A percentile compares a stretch with the other conserved stretches of the same genome.
Conservation (phyloP, 495 filamentous ascomycete species). For the Hypoxylon perforatum region DNA sequence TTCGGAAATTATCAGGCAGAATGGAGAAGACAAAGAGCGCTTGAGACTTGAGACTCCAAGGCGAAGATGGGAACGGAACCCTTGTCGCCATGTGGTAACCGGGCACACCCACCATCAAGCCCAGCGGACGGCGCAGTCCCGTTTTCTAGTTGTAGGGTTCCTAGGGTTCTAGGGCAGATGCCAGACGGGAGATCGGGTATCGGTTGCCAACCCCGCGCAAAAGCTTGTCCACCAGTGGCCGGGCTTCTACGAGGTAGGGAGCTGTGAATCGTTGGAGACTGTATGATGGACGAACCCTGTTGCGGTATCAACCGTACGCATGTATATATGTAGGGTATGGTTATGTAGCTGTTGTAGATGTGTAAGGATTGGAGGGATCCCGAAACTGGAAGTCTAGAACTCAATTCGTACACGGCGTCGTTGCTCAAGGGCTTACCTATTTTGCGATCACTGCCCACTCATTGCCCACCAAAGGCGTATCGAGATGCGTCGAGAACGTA, state of each 20-base stretch:
- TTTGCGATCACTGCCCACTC: constrained; percentile 34
- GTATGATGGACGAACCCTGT: not conserved
- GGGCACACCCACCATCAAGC: constrained; percentile 25
- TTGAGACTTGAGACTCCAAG: not conserved
- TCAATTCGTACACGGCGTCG: constrained; percentile 13
- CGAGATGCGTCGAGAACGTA: not conserved
- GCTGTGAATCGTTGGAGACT: constrained; percentile 19
- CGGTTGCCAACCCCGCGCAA: constrained; percentile 32
- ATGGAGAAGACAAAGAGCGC: constrained; percentile 19
- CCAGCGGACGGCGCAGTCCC: constrained; percentile 42
- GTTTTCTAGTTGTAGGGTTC: constrained; percentile 34
- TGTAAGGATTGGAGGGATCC: constrained; percentile 22
- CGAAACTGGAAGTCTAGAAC: constrained; percentile 32
- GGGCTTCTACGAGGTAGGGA: too few species aligned
- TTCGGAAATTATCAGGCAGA: constrained; percentile 44
- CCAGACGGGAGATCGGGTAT: constrained; percentile 40
- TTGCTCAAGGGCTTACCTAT: constrained; percentile 19
- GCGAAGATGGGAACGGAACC: constrained; percentile 24
- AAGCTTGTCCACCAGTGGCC: constrained; percentile 23
- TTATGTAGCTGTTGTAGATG: not conserved
- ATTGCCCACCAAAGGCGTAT: too few species aligned
- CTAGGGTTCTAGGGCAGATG: too few species aligned
- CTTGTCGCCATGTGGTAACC: constrained; percentile 44
- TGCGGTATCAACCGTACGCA: not conserved
- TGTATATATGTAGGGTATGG: not conserved